A percentile compares a stretch with the other conserved stretches of the same genome.
Conservation (phyloP, 2,329 filamentous ascomycete species). For the Trichoderma lentiforme region DNA sequence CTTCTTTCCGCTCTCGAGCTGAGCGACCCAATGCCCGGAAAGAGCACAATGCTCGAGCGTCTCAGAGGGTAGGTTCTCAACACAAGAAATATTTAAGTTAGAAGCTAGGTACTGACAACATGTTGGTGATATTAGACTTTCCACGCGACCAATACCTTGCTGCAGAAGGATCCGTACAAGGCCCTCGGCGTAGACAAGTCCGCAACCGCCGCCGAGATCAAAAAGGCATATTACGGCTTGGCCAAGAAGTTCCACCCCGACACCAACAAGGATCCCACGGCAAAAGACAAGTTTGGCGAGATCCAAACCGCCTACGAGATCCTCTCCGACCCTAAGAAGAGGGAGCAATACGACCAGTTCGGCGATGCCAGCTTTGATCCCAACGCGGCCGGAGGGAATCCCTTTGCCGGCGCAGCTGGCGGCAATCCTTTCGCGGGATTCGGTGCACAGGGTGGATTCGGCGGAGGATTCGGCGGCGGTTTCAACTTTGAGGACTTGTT, state of each 20-base stretch:
- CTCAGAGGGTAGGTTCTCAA: conserved; percentile 29
- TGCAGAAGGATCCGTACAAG: conserved; percentile 77
- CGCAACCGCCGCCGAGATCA: conserved; percentile 84
- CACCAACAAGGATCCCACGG: conserved; percentile 91
- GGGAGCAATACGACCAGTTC: conserved; percentile 86
- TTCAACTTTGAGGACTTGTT: conserved; percentile 98
- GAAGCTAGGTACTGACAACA: conserved; percentile 4
- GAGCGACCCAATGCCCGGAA: conserved; percentile 23
- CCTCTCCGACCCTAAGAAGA: conserved; percentile 88
- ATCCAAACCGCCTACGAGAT: conserved; percentile 93
- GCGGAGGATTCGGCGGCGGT: conserved; percentile 70
- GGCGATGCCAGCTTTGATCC: conserved; percentile 86
- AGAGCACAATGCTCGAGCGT: conserved; percentile 20
- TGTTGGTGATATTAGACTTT: conserved; percentile 46
- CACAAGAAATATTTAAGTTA: not conserved
- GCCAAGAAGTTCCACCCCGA: conserved; percentile 98
- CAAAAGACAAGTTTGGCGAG: conserved; percentile 92
- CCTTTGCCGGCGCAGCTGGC: conserved; percentile 59
- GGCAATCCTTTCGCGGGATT: conserved; percentile 63
- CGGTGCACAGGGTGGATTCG: conserved; percentile 60
- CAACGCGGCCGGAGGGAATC: conserved; percentile 59
- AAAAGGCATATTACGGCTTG: conserved; percentile 96
- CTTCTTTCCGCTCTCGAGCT: conserved; percentile 24
- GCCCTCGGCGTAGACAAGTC: conserved; percentile 78
- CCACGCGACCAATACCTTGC: conserved; percentile 55